These are phyloP conservation scores for Houttuynia cordata DNA, from an alignment of 164 flowering plant genomes.

Conservation along the genomic window DNA sequence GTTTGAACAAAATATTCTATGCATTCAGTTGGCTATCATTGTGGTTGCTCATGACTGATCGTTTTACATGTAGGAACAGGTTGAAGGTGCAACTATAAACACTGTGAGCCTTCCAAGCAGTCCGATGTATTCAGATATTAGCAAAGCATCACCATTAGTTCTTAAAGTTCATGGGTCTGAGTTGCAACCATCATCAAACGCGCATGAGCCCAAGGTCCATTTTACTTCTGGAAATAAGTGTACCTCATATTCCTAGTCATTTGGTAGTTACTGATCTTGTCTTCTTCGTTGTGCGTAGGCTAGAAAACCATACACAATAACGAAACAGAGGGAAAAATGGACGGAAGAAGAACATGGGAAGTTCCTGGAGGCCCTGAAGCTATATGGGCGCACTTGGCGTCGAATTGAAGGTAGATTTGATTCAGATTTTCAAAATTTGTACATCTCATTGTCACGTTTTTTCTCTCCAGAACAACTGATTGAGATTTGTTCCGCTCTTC, in stretches of 20 bases:
- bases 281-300: slow-evolving; percentile 14
- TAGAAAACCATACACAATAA: slow-evolving; percentile 54
- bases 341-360: slow-evolving; percentile 57
- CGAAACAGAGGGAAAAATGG: slow-evolving; percentile 62
- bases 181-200: slow-evolving; percentile 18
- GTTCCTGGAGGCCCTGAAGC: slow-evolving; percentile 49
- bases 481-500: neutral
- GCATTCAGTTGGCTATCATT: too few relatives aligned
- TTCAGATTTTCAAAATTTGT: neutral
- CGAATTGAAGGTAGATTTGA: slow-evolving; percentile 41
- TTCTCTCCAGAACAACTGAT: neutral
- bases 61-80: slow-evolving; percentile 8
- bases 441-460: neutral
- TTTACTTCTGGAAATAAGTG: neutral
- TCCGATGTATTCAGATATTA: slow-evolving; percentile 7
- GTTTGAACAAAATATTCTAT: neutral
- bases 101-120: slow-evolving; percentile 5
- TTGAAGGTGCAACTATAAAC: slow-evolving; percentile 4
- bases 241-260: neutral
- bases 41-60: neutral
- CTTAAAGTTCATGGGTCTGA: slow-evolving; percentile 12
- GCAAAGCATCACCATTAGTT: slow-evolving; percentile 6
- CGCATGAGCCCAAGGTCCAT: slow-evolving; percentile 30
- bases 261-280: neutral
- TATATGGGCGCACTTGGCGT: slow-evolving; percentile 59